Conservation (phyloP, 148 eudicot genomes). For the Fallopia convolvulus region DNA sequence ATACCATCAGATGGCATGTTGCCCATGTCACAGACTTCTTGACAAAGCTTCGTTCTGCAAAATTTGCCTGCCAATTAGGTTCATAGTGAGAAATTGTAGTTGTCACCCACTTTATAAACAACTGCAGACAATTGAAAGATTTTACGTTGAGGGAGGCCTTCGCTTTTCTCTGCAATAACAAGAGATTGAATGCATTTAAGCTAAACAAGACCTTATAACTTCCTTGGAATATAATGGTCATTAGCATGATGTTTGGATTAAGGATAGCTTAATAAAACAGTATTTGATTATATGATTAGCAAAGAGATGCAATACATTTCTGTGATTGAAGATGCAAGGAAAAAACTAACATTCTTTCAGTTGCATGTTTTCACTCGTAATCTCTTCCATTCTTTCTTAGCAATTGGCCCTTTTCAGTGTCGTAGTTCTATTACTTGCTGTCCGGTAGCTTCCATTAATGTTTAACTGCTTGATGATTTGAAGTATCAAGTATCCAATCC, state of each 20-base stretch:
- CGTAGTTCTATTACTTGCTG: neutral
- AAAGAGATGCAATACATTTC: neutral
- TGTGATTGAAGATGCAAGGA: neutral
- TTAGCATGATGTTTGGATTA: neutral
- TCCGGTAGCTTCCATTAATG: neutral
- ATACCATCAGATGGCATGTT: too few relatives aligned
- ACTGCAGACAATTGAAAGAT: neutral
- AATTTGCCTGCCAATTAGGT: too few relatives aligned
- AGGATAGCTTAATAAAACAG: neutral
- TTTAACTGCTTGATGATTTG: neutral
- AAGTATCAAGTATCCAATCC: too few relatives aligned
- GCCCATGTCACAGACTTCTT: too few relatives aligned
- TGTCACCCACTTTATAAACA: neutral
- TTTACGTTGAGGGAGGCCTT: too few relatives aligned
- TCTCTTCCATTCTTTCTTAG: neutral
- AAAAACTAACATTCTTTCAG: neutral
- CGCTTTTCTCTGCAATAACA: neutral
- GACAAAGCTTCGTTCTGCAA: too few relatives aligned
- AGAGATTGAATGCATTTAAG: neutral
- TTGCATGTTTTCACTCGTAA: neutral
- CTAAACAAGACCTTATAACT: neutral
- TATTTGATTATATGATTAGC: neutral
- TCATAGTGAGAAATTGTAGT: neutral
- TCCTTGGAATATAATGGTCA: neutral
- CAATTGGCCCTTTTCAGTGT: too few relatives aligned